Conservation (phyloP, 2,329 filamentous ascomycete species). For the Xylogone sp. region DNA sequence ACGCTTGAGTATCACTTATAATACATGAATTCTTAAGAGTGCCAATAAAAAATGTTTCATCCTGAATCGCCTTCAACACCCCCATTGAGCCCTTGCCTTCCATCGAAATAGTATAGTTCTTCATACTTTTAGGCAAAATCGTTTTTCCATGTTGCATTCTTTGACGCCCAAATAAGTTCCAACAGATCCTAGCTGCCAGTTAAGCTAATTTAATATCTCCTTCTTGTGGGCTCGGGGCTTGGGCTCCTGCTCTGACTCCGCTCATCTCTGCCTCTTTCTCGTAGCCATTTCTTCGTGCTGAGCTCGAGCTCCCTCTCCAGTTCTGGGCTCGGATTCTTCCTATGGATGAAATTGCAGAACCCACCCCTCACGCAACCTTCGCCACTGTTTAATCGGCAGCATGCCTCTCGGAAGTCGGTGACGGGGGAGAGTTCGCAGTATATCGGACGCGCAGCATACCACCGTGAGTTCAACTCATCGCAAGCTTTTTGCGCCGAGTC, state of each 20-base stretch:
- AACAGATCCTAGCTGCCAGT: not conserved
- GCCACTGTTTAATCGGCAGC: constrained; percentile 88
- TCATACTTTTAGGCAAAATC: not conserved
- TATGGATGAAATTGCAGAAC: constrained; percentile 99
- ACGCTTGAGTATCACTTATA: not conserved
- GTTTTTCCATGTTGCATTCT: not conserved
- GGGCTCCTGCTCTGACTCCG: constrained; percentile 79
- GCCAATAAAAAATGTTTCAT: not conserved
- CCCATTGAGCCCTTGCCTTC: not conserved
- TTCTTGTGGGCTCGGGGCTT: constrained; percentile 77
- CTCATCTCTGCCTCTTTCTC: constrained; percentile 76
- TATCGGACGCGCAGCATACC: constrained; percentile 95
- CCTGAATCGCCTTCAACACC: not conserved
- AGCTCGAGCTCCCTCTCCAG: constrained; percentile 84
- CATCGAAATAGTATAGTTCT: not conserved
- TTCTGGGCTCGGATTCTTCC: constrained; percentile 89
- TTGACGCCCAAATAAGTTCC: not conserved
- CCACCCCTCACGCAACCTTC: constrained; percentile 94
- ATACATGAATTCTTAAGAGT: not conserved
- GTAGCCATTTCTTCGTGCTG: constrained; percentile 94
- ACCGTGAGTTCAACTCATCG: constrained; percentile 88
- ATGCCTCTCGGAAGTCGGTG: constrained; percentile 97
- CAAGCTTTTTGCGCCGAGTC: constrained; percentile 90
- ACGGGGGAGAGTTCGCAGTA: constrained; percentile 97
- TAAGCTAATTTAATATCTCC: constrained; percentile 52